Base-by-base conservation (phyloP, 768 basidiomycete species). In the Podaxis sp. region DNA sequence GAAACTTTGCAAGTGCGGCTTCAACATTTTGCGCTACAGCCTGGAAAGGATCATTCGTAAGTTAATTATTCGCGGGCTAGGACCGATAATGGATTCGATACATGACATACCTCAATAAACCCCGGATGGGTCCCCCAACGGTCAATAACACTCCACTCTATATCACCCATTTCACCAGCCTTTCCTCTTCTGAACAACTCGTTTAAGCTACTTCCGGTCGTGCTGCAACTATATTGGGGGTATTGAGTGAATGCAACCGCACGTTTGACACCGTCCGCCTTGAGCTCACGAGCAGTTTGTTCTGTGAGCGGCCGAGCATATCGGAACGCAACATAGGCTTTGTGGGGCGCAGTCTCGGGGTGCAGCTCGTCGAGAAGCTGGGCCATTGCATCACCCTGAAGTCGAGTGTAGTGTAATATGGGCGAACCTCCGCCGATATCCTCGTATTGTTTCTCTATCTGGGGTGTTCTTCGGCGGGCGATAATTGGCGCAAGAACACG, bases 161-260 rank as follows among this genome's bases (percentile, higher is more conserved):
- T 83, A 67, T 77, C 80, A 55, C 82, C 89, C 66, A 81, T 76
- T 58, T 84, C 88, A 30, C 88, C 89, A 40, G 79, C 76, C 69
- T 81, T 85, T 56, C 85, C 84, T 69, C 75, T 78, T 72, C 90
- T 79, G 69, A 85, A 96, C 28, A 99, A 77, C 73, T 99, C 97
- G 70, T 99, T 99, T 71, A 99, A 72, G 73, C 93, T 96, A 77
- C 95, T 97, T 56, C 97, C 97, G 0, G 97, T 99, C 11, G 97
- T 99, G 65, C 93, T 96, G 75, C 97, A 99, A 70, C 90, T 93
- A 75, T 99, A 99, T 74, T 99, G 97, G 0, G 97, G 97, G 74
- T 99, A 99, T 75, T 99, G 97, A 2, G 93, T 93, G 78, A 99
- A 99, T 20, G 96, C 97, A 28, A 99, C 80, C 0, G 96, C 97